Conservation (phyloP, 805 yeast species). For the Debaryomyces castellii region DNA sequence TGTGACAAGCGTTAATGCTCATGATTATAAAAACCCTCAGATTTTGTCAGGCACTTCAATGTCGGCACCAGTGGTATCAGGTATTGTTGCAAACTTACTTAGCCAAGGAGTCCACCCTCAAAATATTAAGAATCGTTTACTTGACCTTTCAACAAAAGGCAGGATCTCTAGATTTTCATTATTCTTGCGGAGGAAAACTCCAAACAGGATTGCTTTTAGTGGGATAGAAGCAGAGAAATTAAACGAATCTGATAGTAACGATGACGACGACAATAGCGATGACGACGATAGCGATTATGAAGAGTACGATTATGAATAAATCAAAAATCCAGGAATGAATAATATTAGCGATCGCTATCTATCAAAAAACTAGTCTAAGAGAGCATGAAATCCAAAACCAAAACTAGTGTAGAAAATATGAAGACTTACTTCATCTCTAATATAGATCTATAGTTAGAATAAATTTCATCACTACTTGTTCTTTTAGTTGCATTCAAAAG, state of each 20-base stretch:
- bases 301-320: too few species aligned
- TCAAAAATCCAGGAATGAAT: too few species aligned
- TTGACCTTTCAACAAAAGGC: conserved; percentile 47
- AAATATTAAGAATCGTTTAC: conserved; percentile 41
- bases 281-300: background rate
- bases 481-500: conserved; percentile 1
- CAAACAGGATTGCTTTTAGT: conserved; percentile 53
- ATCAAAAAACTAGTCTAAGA: too few species aligned
- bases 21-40: conserved; percentile 22
- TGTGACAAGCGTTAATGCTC: conserved; percentile 55
- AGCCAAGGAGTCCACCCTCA: conserved; percentile 48
- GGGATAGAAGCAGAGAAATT: conserved; percentile 15
- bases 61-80: conserved; percentile 78
- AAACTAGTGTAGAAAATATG: too few species aligned
- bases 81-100: conserved; percentile 56
- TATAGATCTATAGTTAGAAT: background rate
- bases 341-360: too few species aligned
- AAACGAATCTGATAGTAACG: background rate
- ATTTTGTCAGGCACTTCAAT: conserved; percentile 73
- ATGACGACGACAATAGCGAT: conserved; percentile 1
- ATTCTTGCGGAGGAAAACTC: conserved; percentile 51
- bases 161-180: conserved; percentile 48
- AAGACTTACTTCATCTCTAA: background rate
- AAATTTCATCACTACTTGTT: background rate
- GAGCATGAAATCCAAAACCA: too few species aligned